Base-by-base conservation (phyloP, 140 eudicot species). In the Erigeron philadelphicus region DNA sequence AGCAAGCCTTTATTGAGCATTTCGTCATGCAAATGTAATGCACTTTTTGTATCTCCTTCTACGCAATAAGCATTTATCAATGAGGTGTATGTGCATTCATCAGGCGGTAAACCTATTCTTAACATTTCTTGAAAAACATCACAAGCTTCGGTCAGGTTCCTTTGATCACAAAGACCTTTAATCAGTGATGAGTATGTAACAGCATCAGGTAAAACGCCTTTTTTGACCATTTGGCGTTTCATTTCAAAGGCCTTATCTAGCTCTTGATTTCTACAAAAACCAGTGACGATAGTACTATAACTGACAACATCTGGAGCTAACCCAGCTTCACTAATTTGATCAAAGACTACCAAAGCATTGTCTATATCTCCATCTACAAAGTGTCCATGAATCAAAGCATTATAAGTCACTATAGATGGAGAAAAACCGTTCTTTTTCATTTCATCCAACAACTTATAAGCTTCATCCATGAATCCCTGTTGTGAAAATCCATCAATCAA, bases 371-470 rank as follows among this genome's bases (percentile, higher is more conserved):
- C 97, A 9, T 75, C 70, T 48, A 86, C 58, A 53, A 87, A 80
- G 61, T 86, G 87, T 6, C 98, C 95, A 61, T 93, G 83, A 35
- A 93, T 84, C 62, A 93, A 69, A 64, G 98, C 88, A 56, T 89
- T 93, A 80, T 87, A 93, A 16, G 96, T 93, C 65, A 93, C 94
- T 40, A 83, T 75, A 2, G 96, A 93, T 45, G 98, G 97, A 10
- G 76, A 67, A 49, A 89, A 83, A 12, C 96, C 94, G 40, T 63
- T 76, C 18, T 13, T 64, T 40, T 66, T 81, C 98, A 93, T 93
- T 68, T 93, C 94, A 64, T 78, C 75, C 66, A 93, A 75, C 25
- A 89, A 52, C 47, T 74, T 70, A 81, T 86, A 84, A 63, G 95
- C 96, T 78, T 93, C 96, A 57, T 83, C 78, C 87, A 86, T 61